Base-by-base conservation (phyloP, 768 basidiomycete genomes). In the Boletus bicolor region DNA sequence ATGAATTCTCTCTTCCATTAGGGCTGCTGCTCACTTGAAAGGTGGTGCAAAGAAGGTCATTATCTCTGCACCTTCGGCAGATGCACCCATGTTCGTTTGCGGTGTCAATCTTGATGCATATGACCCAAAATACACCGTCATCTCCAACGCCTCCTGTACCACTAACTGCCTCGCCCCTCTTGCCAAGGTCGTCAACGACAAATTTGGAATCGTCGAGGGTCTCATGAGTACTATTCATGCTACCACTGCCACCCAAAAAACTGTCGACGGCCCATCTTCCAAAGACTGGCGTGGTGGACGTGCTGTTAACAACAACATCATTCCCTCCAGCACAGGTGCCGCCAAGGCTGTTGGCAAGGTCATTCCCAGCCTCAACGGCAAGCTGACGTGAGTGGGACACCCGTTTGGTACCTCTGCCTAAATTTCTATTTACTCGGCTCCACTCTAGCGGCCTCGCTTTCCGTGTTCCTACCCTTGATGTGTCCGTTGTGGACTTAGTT, bases 121-220 rank as follows among this genome's bases (percentile, higher is more conserved):
- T 76, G 86, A 97, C 74, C 75, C 93, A 64, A 86, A 88, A 72
- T 84, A 92, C 82, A 83, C 81, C 54, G 92, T 99, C 66, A 91
- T 98, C 75, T 99, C 96, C 65, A 98, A 99, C 76, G 96, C 96
- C 32, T 98, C 95, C 21, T 98, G 96, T 86, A 98, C 96, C 44
- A 99, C 96, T 75, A 99, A 99, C 87, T 99, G 96, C 77, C 84
- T 99, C 56, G 96, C 96, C n/a, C 93, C 96, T 60, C 85, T 99
- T 58, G 96, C 95, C 74, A 99, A 99, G 82, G 88, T 98, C 74
- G 81, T 99, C 80, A 67, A 99, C 77, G 97, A 98, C 85, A 93
- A 92, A 59, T 98, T 91, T 69, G 91, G 89, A 66, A 95, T 99
- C 68, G 81, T 90, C 58, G 96, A 99, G 79, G 96, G 90, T 70